Evolutionary conservation across 768 basidiomycete genomes (phyloP).

Genomic region (Boletus eberwhitei): DNA sequence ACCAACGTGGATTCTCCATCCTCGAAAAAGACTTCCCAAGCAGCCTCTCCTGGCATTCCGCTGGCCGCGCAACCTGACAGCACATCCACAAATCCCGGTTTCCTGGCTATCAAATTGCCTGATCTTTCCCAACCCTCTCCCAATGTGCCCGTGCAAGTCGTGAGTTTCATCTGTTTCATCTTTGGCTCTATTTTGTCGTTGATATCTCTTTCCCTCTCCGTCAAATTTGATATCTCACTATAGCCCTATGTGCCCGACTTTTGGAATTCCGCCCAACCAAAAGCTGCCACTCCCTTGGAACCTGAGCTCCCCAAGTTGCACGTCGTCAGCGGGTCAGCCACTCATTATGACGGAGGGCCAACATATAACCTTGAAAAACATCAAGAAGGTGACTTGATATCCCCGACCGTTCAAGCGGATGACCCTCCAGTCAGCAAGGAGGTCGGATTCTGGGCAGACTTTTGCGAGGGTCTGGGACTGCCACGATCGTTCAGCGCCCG

Average conservation of each 20-base stretch:
- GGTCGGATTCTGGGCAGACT: slow-evolving; percentile 30
- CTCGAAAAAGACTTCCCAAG: slow-evolving; percentile 26
- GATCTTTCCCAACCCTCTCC: slow-evolving; percentile 45
- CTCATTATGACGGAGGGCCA: slow-evolving; percentile 48
- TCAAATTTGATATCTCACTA: not conserved
- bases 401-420: slow-evolving; percentile 2
- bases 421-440: slow-evolving; percentile 13
- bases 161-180: slow-evolving; percentile 34
- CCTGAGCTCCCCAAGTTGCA: slow-evolving; percentile 44
- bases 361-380: slow-evolving; percentile 37
- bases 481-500: slow-evolving; percentile 29
- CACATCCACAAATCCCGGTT: slow-evolving; percentile 26
- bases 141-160: slow-evolving; percentile 52
- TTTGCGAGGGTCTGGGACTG: slow-evolving; percentile 38
- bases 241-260: slow-evolving; percentile 63
- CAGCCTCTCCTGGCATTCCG: slow-evolving; percentile 43
- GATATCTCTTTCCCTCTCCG: not conserved
- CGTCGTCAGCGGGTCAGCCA: slow-evolving; percentile 45
- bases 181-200: slow-evolving; percentile 3
- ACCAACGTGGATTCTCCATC: slow-evolving; percentile 13
- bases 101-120: slow-evolving; percentile 55
- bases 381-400: slow-evolving; percentile 1
- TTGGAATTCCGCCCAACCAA: slow-evolving; percentile 49
- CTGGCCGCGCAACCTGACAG: slow-evolving; percentile 27
- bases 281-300: slow-evolving; percentile 24